Conservation (phyloP, 345 rosid genomes). For the Melastoma malabathricum region DNA sequence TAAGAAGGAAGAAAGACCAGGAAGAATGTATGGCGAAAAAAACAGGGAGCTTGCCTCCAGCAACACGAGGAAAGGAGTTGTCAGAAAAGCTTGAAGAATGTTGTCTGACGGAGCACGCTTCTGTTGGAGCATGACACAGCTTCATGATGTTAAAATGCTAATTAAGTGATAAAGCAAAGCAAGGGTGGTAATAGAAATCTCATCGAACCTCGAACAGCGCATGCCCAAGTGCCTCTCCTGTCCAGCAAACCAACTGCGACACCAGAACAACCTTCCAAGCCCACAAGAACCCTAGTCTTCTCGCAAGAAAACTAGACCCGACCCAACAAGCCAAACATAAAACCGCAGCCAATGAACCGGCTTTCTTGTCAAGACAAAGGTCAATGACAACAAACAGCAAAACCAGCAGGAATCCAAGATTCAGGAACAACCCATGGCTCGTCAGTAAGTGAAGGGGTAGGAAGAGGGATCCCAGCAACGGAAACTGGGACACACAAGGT, state of each 20-base stretch:
- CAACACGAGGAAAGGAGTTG: slow-evolving; percentile 9
- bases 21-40: not conserved
- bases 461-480: slow-evolving; percentile 11
- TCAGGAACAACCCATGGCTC: slow-evolving; percentile 21
- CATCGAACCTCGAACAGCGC: slow-evolving; percentile 6
- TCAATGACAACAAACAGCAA: slow-evolving; percentile 28
- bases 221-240: slow-evolving; percentile 9
- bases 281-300: slow-evolving; percentile 7
- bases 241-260: slow-evolving; percentile 6
- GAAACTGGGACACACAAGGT: slow-evolving; percentile 20
- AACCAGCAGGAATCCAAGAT: slow-evolving; percentile 36
- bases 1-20: not conserved
- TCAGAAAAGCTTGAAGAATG: slow-evolving; percentile 5
- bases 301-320: slow-evolving; percentile 7
- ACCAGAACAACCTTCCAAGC: slow-evolving; percentile 13
- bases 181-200: not conserved
- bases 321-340: slow-evolving; percentile 21
- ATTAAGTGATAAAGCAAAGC: not conserved
- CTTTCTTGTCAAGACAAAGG: slow-evolving; percentile 35
- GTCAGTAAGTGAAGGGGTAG: slow-evolving; percentile 18
- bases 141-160: not conserved
- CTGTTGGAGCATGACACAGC: not conserved
- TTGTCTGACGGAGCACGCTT: slow-evolving; percentile 10
- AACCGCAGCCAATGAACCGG: slow-evolving; percentile 49
- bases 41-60: slow-evolving; percentile 7